phyloP scores from a whole-genome alignment of 2,329 filamentous ascomycete genomes.

The Xylariaceae sp. region DNA sequence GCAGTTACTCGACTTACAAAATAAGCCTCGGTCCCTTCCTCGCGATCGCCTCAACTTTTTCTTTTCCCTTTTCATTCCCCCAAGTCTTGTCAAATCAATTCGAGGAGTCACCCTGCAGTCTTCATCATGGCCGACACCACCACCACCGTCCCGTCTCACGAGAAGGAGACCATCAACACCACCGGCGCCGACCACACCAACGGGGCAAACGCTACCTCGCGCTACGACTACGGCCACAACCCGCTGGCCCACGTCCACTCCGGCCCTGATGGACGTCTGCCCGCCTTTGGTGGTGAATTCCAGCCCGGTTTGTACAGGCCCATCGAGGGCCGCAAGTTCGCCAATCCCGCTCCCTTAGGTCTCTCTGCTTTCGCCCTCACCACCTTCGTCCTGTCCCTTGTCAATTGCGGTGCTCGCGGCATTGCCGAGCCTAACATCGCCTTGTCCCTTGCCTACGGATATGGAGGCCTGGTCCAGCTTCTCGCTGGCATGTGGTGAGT shows the following conservation, averaged over 20 bases:
- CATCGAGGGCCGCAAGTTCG: constrained; percentile 65
- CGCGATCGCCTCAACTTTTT: too few species aligned
- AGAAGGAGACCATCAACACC: too few species aligned
- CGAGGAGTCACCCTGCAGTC: too few species aligned
- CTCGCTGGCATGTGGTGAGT: constrained; percentile 82
- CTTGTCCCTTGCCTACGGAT: constrained; percentile 65
- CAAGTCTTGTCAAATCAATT: too few species aligned
- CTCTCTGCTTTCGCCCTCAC: constrained; percentile 77
- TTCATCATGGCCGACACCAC: too few species aligned
- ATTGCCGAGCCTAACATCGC: constrained; percentile 62
- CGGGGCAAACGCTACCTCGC: constrained; percentile 15
- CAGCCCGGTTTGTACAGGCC: constrained; percentile 66
- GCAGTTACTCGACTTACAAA: too few species aligned
- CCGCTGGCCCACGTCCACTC: constrained; percentile 34
- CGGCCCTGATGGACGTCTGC: constrained; percentile 35
- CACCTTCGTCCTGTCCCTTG: constrained; percentile 71
- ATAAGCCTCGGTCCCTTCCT: too few species aligned
- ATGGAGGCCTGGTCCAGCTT: constrained; percentile 75
- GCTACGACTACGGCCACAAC: constrained; percentile 35
- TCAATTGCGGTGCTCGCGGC: constrained; percentile 65
- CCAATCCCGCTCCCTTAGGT: constrained; percentile 74
- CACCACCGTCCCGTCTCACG: too few species aligned
- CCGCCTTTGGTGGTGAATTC: constrained; percentile 68
- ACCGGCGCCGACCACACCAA: background rate
- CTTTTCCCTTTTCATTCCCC: too few species aligned